Base-by-base conservation (phyloP, 1,139 yeast species). In the Trichomonascaceae sp. region DNA sequence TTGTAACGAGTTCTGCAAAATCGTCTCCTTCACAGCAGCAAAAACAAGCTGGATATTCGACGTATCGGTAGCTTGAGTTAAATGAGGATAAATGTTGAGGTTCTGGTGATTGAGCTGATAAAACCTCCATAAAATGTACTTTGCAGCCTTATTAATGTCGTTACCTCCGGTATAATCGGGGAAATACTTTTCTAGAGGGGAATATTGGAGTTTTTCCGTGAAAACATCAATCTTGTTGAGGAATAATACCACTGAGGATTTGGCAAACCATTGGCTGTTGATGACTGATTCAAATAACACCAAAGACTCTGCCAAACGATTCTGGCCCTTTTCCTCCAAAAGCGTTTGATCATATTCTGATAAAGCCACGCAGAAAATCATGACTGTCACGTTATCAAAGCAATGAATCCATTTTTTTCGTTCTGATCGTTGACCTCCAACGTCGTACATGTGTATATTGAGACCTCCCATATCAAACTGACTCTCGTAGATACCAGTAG, bases 351-450 rank as follows among this genome's bases (percentile, higher is more conserved):
- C 96, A 65, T 90, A 90, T 68, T 90, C 97, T 1, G 93, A 84
- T 52, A 90, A 73, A 0, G 97, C 91, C 19, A 89, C 96, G 70
- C 96, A 89, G 68, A 89, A 90, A 56, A 90, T 88, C 50, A 90
- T 87, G 51, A 87, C 76, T 0, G 96, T 87, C 38, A 90, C 97
- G 63, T 90, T 89, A 70, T 90, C 96, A 65, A 90, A 90, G 67
- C 96, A 90, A 70, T 90, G 95, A 61, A 90, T 90, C 97, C 97
- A 90, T 69, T 90, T 90, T 66, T 88, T 88, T 53, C 97, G 82
- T 72, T 90, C 97, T 1, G 93, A 84, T 63, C 97, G 75, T 71
- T 90, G 97, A 1, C 97, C 97, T 58, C 97, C 97, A 50, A 90
- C 96, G 69, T 90, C 97, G 67, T 79, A 89, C 78, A 90, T 82